These are phyloP conservation scores for Fusarium metavorans DNA, from an alignment of 2,329 filamentous ascomycete genomes.

Conservation along the genomic window DNA sequence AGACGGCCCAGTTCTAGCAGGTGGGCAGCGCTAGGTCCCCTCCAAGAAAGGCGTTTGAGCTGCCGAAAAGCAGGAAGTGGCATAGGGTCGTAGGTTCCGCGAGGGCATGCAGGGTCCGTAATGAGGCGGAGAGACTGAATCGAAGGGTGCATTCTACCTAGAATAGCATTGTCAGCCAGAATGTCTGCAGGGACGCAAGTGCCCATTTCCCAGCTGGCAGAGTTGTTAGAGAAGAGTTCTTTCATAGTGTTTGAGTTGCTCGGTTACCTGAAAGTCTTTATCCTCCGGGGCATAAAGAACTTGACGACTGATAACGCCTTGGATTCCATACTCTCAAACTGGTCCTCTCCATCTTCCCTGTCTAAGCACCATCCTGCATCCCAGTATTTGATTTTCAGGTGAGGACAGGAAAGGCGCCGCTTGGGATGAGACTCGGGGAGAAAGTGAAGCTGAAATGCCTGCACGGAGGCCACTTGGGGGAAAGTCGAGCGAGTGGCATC, in stretches of 20 bases:
- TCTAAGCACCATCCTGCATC: background rate
- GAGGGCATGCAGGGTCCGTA: background rate
- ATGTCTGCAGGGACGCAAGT: background rate
- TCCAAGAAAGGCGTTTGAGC: background rate
- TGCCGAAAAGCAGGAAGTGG: background rate
- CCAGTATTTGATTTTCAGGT: background rate
- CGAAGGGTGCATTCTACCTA: background rate
- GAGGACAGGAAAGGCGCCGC: background rate
- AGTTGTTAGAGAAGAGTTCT: background rate
- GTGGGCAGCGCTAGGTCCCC: background rate
- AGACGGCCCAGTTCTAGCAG: background rate
- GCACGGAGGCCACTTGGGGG: background rate
- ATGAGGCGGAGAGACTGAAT: background rate
- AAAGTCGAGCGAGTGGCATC: background rate
- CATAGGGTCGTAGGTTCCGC: background rate
- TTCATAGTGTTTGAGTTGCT: background rate
- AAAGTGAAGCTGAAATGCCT: background rate
- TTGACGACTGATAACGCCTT: background rate
- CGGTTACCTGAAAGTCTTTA: background rate
- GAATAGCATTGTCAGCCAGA: background rate
- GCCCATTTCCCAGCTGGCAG: background rate
- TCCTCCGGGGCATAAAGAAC: background rate
- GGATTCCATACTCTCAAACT: background rate
- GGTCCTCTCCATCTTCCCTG: background rate
- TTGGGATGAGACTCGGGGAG: too few relatives aligned